Percentiles rank a stretch among this genome's conserved stretches.
phyloP scores from a whole-genome alignment of 805 yeast species.

The Metschnikowia continentalis region DNA sequence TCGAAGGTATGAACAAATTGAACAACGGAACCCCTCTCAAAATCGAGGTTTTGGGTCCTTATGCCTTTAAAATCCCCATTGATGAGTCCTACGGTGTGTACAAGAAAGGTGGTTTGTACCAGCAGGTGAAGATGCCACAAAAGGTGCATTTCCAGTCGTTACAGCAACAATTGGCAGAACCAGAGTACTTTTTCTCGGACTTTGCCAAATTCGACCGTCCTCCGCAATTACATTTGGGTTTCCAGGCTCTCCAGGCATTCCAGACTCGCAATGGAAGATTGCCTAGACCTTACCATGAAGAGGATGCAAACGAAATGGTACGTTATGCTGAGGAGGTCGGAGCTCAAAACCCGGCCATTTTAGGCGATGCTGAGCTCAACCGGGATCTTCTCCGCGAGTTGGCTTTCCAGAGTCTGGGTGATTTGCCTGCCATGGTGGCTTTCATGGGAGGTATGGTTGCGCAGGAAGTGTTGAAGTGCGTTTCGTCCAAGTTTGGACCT shows the following conservation, averaged over 20 bases:
- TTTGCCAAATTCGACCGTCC: conserved; percentile 94
- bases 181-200: conserved; percentile 79
- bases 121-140: conserved; percentile 85
- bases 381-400: conserved; percentile 65
- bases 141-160: conserved; percentile 61
- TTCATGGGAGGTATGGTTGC: conserved; percentile 93
- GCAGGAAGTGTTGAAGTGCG: conserved; percentile 93
- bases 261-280: conserved; percentile 57
- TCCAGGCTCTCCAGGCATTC: conserved; percentile 83
- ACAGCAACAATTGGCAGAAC: conserved; percentile 59
- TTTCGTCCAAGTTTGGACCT: conserved; percentile 94
- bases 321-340: conserved; percentile 58
- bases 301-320: conserved; percentile 67
- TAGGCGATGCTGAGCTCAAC: conserved; percentile 56
- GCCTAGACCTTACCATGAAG: conserved; percentile 73
- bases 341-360: conserved; percentile 49
- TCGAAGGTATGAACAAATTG: conserved; percentile 70
- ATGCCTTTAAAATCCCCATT: conserved; percentile 72
- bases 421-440: conserved; percentile 83
- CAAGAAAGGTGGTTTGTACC: conserved; percentile 81
- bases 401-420: conserved; percentile 86
- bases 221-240: conserved; percentile 83
- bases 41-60: conserved; percentile 90
- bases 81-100: conserved; percentile 58
- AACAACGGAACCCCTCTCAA: conserved; percentile 72